Conservation (phyloP, 2,329 filamentous ascomycete species). For the Talaromyces sp. region DNA sequence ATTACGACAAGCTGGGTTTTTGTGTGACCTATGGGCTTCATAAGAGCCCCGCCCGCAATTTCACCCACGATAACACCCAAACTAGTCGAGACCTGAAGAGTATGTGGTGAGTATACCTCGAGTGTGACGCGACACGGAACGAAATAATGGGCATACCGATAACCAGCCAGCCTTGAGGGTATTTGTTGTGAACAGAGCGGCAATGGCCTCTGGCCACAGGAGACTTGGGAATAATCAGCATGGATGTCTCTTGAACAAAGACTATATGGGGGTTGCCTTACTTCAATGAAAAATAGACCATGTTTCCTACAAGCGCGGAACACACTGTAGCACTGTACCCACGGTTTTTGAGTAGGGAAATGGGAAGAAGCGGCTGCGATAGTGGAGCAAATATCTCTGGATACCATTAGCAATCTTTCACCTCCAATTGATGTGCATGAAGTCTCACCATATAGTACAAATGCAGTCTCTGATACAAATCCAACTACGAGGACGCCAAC, state of each 20-base stretch:
- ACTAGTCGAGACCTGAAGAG: neutral
- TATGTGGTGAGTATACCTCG: neutral
- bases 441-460: slow-evolving; percentile 39
- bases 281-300: slow-evolving; percentile 50
- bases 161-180: slow-evolving; percentile 46
- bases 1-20: neutral
- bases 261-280: too few species aligned
- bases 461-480: slow-evolving; percentile 35
- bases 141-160: slow-evolving; percentile 35
- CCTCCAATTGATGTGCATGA: too few species aligned
- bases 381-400: slow-evolving; percentile 32
- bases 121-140: too few species aligned
- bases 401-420: too few species aligned
- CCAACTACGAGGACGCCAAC: slow-evolving; percentile 42
- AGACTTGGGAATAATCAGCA: neutral
- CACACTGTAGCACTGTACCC: slow-evolving; percentile 46
- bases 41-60: neutral
- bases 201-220: slow-evolving; percentile 49
- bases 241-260: too few species aligned
- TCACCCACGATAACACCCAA: slow-evolving; percentile 2
- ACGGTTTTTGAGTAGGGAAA: slow-evolving; percentile 45
- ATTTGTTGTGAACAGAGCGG: slow-evolving; percentile 44
- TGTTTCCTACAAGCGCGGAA: slow-evolving; percentile 46
- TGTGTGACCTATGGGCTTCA: neutral
- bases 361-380: slow-evolving; percentile 47